Evolutionary conservation across 306 rosid species (phyloP).

Genomic region (Dryas octopetala): DNA sequence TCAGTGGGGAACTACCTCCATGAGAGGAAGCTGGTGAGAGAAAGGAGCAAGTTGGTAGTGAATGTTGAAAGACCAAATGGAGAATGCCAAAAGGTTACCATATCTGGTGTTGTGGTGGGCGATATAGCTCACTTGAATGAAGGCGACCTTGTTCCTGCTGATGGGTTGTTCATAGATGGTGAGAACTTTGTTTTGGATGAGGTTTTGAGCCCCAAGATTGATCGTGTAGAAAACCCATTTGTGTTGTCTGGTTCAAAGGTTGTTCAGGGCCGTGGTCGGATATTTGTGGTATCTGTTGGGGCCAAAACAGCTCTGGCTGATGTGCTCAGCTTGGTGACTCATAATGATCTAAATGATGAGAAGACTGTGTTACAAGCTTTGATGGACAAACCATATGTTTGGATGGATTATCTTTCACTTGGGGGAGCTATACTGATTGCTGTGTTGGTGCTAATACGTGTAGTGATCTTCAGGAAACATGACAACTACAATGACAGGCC

Average conservation of each 20-base stretch:
- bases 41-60: conserved; percentile 25
- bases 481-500: conserved; percentile 43
- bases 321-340: conserved; percentile 10
- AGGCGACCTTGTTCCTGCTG: conserved; percentile 54
- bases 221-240: conserved; percentile 43
- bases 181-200: conserved; percentile 33
- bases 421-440: conserved; percentile 33
- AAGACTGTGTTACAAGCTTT: conserved; percentile 37
- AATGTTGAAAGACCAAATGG: conserved; percentile 32
- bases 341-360: conserved; percentile 5
- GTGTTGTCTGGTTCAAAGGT: conserved; percentile 54
- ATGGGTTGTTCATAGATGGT: conserved; percentile 47
- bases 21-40: conserved; percentile 27
- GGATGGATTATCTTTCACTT: conserved; percentile 37
- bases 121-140: conserved; percentile 35
- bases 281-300: conserved; percentile 53
- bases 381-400: conserved; percentile 43
- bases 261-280: conserved; percentile 41
- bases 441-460: conserved; percentile 44
- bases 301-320: conserved; percentile 17
- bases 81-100: fast-evolving
- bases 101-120: conserved; percentile 43
- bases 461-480: conserved; percentile 30
- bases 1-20: conserved; percentile 28
- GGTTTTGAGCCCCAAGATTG: conserved; percentile 20